Evolutionary conservation across 2,329 filamentous ascomycete genomes (phyloP).

Genomic region (Sclerotiophoma versabilis): DNA sequence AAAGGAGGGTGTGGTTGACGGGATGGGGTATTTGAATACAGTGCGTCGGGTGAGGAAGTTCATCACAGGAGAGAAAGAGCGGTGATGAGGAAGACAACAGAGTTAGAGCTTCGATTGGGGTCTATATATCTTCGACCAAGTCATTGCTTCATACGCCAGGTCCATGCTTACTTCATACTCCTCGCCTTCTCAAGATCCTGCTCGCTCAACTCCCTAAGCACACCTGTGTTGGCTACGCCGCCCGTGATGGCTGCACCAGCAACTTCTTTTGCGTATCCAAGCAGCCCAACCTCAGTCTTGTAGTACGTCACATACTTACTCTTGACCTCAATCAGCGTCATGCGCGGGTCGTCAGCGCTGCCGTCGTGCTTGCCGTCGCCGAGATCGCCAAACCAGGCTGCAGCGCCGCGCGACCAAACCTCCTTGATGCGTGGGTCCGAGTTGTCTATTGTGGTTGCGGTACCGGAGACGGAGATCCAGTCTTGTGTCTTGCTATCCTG

Average conservation of each 20-base stretch:
- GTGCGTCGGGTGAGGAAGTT: constrained; percentile 43
- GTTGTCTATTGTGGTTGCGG: constrained; percentile 51
- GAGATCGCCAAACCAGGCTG: constrained; percentile 60
- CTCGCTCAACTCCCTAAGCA: constrained; percentile 58
- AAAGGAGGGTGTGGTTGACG: constrained; percentile 22
- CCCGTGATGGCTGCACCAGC: constrained; percentile 48
- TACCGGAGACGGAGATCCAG: constrained; percentile 57
- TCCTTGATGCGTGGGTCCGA: constrained; percentile 59
- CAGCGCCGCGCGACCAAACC: constrained; percentile 49
- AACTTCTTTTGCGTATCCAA: constrained; percentile 53
- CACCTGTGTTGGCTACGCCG: constrained; percentile 50
- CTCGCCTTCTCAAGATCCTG: constrained; percentile 55
- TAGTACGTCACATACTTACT: constrained; percentile 51
- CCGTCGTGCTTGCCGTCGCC: constrained; percentile 59
- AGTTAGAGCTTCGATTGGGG: constrained; percentile 6
- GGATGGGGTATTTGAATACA: constrained; percentile 42
- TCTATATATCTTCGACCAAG: constrained; percentile 4
- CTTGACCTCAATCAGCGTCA: constrained; percentile 53
- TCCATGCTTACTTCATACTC: constrained; percentile 25
- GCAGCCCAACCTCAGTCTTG: constrained; percentile 41
- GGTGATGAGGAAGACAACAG: too few species aligned
- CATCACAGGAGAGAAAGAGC: constrained; percentile 13
- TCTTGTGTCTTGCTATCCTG: constrained; percentile 56
- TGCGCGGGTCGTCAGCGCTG: constrained; percentile 56
- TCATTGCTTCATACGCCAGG: background rate